Percentiles rank a stretch among this genome's conserved stretches.
Conservation (phyloP, 108 stramenopile genomes). For the Skeletonema potamos region DNA sequence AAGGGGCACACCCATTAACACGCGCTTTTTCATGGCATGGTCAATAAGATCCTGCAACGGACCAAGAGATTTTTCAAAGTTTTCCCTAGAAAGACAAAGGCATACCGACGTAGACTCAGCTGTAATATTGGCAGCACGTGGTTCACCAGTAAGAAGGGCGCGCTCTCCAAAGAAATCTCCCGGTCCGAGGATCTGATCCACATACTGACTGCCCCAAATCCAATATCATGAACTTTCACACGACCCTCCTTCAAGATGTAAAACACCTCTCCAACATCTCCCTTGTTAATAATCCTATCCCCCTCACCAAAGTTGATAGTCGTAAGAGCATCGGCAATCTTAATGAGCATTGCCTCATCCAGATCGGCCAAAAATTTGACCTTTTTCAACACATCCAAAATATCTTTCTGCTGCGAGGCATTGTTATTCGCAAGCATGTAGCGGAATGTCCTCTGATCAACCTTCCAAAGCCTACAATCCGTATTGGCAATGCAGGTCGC, state of each 20-base stretch:
- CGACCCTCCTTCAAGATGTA: slow-evolving; percentile 92
- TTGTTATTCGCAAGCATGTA: slow-evolving; percentile 90
- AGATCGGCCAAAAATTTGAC: slow-evolving; percentile 75
- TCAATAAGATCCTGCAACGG: slow-evolving; percentile 82
- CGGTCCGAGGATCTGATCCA: slow-evolving; percentile 57
- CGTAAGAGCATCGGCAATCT: slow-evolving; percentile 83
- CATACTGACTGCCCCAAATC: slow-evolving; percentile 77
- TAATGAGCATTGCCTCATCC: slow-evolving; percentile 65
- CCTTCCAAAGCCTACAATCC: slow-evolving; percentile 86
- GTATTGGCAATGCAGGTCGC: slow-evolving; percentile 79
- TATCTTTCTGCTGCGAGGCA: slow-evolving; percentile 58
- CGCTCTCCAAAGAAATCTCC: slow-evolving; percentile 97
- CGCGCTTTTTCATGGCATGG: slow-evolving; percentile 79
- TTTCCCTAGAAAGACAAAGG: slow-evolving; percentile 76
- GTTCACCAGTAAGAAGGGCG: slow-evolving; percentile 94
- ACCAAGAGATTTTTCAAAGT: slow-evolving; percentile 78
- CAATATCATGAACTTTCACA: slow-evolving; percentile 81
- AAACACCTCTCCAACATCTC: slow-evolving; percentile 93
- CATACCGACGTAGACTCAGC: slow-evolving; percentile 66
- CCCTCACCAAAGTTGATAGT: slow-evolving; percentile 82
- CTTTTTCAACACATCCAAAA: slow-evolving; percentile 48
- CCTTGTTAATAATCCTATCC: slow-evolving; percentile 81
- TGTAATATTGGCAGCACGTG: slow-evolving; percentile 85
- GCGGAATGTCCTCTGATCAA: slow-evolving; percentile 86
- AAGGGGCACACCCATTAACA: slow-evolving; percentile 82